Evolutionary conservation across 2,329 filamentous ascomycete genomes (phyloP), one percentile per base, ranked within the genome.

Genomic region (Ramularia collo-cygni): DNA sequence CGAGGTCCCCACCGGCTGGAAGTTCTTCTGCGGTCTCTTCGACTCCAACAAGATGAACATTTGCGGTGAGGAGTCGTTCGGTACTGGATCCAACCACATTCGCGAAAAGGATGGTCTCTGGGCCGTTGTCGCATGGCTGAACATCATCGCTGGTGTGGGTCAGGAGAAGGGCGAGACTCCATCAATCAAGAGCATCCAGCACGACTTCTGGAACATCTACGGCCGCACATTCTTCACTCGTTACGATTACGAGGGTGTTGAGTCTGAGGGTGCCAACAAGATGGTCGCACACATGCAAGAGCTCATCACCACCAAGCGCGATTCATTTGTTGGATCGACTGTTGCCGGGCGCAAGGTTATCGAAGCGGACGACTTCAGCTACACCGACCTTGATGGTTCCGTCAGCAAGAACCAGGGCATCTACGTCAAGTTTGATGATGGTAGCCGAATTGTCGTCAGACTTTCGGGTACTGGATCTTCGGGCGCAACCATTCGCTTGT

Each of bases 221-320:
- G 92, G 92, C 58, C 88, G 92, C 44, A 95, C 89, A 21, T 98
- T 96, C 75, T 98, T 98, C 77, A 98, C 92, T 30, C 86, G 92
- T 50, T 96, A 96, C 68, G 92, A 98, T 69, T 98, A 95, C 69
- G 92, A 98, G 70, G 79, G 93, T 54, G 88, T 94, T 51, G 88
- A 95, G 70, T 83, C 81, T 33, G 87, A 90, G 7, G 89, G 85
- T 28, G 92, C 92, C 48, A 85, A 84, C 70, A 90, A 94, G 71
- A 81, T 98, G 43, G 83, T 95, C 32, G 81, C 78, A 41, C 81
- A 86, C 58, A 75, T 98, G 59, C 76, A 81, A 57, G 80, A 82
- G 50, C 75, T 94, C 51, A 85, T 95, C 56, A 79, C 79, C 28
- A 70, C 69, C 41, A 75, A 77, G 64, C 74, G 75, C 59, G 66